Base-by-base conservation (phyloP, 192 early-diverging fungal species). In the Coemansia sp. region DNA sequence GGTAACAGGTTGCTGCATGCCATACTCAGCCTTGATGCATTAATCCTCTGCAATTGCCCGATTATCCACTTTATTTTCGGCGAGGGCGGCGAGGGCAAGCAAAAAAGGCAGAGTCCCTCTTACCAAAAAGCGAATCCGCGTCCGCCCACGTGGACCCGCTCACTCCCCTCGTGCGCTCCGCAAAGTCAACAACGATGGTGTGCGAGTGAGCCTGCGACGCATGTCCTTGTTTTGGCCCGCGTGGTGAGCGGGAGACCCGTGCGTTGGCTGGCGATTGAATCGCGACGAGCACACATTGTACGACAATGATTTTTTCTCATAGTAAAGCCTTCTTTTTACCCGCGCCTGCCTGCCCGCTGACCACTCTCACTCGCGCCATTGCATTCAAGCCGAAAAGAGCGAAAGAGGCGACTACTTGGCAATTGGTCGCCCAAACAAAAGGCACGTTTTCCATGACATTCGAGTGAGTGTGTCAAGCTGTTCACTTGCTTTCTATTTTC, bases 161-260 rank as follows among this genome's bases (percentile, higher is more conserved):
- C 22, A 15, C 46, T 50, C 46, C 24, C 46, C 26, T 50, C 46
- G 46, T 50, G 46, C 24, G 46, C 26, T 50, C 46, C 46, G 46
- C 46, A 22, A 50, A 50, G 46, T 14, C 46, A 22, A 27, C 24
- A 26, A n/a, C 21, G 24, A 22, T 50, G 46, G 46, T 50, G 46
- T 50, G 26, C 24, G 24, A 50, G 46, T 15, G 22, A 4, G 46
- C 11, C 14, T 22, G 27, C 24, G 15, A 14, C 46, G 15, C 46
- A 50, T 50, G 46, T 22, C 12, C 29, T 7, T n/a, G n/a, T n/a
- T 32, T 32, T 7, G 12, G 46, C 24, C 4, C 26, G 46, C 46
- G 26, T 50, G 46, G 42, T 19, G 19, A 43, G 19, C 18, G 18
- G 42, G 18, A 43, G 46, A 24, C 14, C 14, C 21, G 0, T n/a